phyloP scores from a whole-genome alignment of 345 rosid genomes.

The Brassica juncea region DNA sequence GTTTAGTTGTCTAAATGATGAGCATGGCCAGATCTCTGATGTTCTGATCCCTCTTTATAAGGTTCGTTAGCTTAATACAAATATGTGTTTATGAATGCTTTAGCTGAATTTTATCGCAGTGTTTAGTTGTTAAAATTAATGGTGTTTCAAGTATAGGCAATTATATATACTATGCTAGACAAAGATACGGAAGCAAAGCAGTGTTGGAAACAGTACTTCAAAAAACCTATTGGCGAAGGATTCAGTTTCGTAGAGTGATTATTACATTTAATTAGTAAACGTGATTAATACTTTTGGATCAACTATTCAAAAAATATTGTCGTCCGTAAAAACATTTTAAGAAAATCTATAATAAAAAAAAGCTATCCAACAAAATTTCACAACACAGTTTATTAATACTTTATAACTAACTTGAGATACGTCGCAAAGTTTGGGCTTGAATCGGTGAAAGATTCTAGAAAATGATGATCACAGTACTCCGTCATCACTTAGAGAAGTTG shows the following conservation, averaged over 20 bases:
- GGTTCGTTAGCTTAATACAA: slow-evolving; percentile 13
- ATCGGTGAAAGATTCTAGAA: slow-evolving; percentile 5
- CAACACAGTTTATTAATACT: background rate
- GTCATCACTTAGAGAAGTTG: background rate
- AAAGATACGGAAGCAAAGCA: slow-evolving; percentile 41
- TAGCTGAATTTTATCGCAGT: too few relatives aligned
- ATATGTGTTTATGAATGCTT: background rate
- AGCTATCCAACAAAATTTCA: background rate
- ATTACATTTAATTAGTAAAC: background rate
- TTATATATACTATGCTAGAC: slow-evolving; percentile 42
- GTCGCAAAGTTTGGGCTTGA: slow-evolving; percentile 18
- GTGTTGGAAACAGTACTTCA: slow-evolving; percentile 41
- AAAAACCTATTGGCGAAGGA: slow-evolving; percentile 44
- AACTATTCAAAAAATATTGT: background rate
- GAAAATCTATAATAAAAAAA: too few relatives aligned
- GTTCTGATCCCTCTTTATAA: slow-evolving; percentile 41
- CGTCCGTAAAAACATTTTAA: background rate
- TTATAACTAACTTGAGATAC: background rate
- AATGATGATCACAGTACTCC: background rate
- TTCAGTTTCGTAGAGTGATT: slow-evolving; percentile 25
- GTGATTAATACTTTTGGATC: slow-evolving; percentile 3
- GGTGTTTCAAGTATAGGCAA: slow-evolving; percentile 32
- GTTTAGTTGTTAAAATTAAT: background rate
- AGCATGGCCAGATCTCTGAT: slow-evolving; percentile 37
- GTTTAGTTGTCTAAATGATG: slow-evolving; percentile 37